Evolutionary conservation across 768 basidiomycete genomes (phyloP).

Genomic region (Cyclocybe aegerita): DNA sequence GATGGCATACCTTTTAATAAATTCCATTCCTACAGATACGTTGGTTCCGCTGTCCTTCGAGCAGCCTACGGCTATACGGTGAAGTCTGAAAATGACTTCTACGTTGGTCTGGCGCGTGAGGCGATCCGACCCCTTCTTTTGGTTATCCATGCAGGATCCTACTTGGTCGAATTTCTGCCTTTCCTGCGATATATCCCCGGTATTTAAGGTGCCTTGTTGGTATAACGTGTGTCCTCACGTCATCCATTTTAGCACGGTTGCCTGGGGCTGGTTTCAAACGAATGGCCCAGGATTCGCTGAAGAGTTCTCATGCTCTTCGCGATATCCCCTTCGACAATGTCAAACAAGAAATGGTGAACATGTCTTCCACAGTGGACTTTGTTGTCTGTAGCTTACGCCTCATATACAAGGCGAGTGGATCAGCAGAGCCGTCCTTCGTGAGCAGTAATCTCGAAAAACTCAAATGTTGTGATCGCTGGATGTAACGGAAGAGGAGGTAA

Average conservation of each 20-base stretch:
- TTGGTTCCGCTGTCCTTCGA: conserved; percentile 34
- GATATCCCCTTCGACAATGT: conserved; percentile 27
- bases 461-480: conserved; percentile 11
- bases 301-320: conserved; percentile 16
- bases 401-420: conserved; percentile 19
- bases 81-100: conserved; percentile 32
- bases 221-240: background rate
- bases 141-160: conserved; percentile 36
- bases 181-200: conserved; percentile 28
- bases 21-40: conserved; percentile 18
- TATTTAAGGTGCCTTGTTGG: conserved; percentile 5
- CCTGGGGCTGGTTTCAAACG: conserved; percentile 36
- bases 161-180: conserved; percentile 39
- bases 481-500: conserved; percentile 27
- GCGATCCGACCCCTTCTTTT: conserved; percentile 25
- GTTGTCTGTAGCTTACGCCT: background rate
- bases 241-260: conserved; percentile 28
- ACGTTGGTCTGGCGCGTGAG: conserved; percentile 33
- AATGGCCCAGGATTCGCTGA: conserved; percentile 24
- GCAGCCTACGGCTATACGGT: conserved; percentile 41
- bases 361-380: background rate
- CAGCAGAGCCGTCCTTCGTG: conserved; percentile 23
- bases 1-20: background rate
- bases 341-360: conserved; percentile 25
- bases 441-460: conserved; percentile 24